Conservation (phyloP, 2,329 filamentous ascomycete genomes). For the Teratosphaeria gauchensis region DNA sequence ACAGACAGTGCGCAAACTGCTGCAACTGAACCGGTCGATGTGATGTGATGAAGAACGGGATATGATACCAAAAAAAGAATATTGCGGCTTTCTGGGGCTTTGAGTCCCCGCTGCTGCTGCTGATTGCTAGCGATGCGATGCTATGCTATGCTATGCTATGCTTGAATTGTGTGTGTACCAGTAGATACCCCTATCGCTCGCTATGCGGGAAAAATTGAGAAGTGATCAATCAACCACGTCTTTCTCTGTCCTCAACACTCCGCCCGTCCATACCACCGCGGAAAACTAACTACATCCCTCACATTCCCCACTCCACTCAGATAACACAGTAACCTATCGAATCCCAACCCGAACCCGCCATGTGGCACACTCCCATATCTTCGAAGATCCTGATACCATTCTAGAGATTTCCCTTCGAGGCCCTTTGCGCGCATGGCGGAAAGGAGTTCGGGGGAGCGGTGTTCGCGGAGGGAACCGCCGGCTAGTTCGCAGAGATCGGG, state of each 20-base stretch:
- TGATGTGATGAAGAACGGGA: background rate
- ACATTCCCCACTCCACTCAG: constrained; percentile 72
- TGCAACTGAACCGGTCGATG: background rate
- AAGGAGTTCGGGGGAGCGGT: constrained; percentile 58
- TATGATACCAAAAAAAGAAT: background rate
- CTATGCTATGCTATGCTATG: background rate
- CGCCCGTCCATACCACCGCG: constrained; percentile 53
- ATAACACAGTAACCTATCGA: constrained; percentile 79
- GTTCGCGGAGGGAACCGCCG: constrained; percentile 82
- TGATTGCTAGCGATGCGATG: background rate
- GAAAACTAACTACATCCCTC: constrained; percentile 78
- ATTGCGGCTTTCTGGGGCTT: background rate
- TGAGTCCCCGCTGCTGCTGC: background rate
- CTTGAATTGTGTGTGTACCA: background rate
- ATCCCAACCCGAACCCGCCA: constrained; percentile 82
- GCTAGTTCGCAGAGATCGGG: constrained; percentile 79
- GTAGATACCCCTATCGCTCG: background rate
- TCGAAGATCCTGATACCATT: constrained; percentile 83
- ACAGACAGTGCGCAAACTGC: no score
- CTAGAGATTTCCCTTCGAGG: constrained; percentile 42
- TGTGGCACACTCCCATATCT: constrained; percentile 87
- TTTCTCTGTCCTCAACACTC: no score
- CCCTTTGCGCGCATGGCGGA: constrained; percentile 62
- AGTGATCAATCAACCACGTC: no score
- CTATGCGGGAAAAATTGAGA: no score